These are phyloP conservation scores for Arabidopsis arenosa DNA, from an alignment of 345 rosid species.

Conservation along the genomic window DNA sequence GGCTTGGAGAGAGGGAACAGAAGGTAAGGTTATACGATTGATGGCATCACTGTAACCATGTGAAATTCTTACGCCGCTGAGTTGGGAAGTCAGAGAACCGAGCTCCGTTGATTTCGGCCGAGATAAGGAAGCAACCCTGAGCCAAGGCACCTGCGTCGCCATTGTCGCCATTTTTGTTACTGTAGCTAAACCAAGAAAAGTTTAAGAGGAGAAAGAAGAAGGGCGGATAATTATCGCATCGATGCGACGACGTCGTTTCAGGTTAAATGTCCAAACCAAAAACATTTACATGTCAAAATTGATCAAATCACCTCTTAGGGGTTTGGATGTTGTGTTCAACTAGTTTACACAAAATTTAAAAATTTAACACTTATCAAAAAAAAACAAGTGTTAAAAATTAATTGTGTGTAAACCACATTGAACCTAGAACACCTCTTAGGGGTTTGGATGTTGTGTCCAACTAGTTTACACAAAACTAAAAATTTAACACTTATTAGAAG, in stretches of 20 bases:
- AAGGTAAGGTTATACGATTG: constrained; percentile 3
- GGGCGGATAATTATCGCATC: neutral
- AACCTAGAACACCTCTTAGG: too few relatives aligned
- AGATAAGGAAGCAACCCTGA: neutral
- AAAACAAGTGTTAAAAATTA: too few relatives aligned
- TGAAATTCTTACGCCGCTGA: constrained; percentile 28
- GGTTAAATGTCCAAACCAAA: neutral
- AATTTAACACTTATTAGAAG: too few relatives aligned
- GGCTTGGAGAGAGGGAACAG: constrained; percentile 8
- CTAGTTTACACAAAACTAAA: too few relatives aligned
- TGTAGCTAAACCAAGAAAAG: neutral
- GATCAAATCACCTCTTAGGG: too few relatives aligned
- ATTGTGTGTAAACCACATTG: too few relatives aligned
- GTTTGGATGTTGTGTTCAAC: too few relatives aligned
- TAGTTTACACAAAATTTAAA: too few relatives aligned
- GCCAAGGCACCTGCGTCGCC: constrained; percentile 28
- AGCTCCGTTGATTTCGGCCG: neutral
- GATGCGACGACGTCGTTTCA: neutral
- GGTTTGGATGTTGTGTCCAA: too few relatives aligned
- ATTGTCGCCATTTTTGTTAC: constrained; percentile 29
- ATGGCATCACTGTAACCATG: constrained; percentile 6
- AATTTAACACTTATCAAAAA: too few relatives aligned
- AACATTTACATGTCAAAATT: too few relatives aligned
- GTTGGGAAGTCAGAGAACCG: constrained; percentile 1
- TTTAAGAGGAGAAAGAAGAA: neutral